Percentiles rank a stretch among this genome's conserved stretches.
phyloP scores from a whole-genome alignment of 2,329 filamentous ascomycete genomes.

The Epichloe coenophiala region DNA sequence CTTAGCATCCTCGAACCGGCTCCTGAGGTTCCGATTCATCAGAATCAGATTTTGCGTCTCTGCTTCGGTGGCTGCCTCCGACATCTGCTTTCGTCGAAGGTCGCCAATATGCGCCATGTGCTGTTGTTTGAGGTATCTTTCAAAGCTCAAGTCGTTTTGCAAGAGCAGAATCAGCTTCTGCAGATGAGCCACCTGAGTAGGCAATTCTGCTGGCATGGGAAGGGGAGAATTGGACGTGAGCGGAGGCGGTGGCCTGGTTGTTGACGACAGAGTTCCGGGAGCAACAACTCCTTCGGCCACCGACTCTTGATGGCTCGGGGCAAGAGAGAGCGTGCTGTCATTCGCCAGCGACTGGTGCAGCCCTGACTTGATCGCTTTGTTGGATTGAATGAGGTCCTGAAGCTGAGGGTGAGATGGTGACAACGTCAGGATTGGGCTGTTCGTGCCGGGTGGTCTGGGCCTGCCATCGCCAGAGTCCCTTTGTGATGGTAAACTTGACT shows the following conservation, averaged over 20 bases:
- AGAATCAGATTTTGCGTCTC: slow-evolving; percentile 73
- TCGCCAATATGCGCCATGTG: slow-evolving; percentile 73
- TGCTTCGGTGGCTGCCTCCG: slow-evolving; percentile 65
- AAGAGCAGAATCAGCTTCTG: slow-evolving; percentile 63
- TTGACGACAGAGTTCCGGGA: slow-evolving; percentile 10
- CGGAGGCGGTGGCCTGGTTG: slow-evolving; percentile 13
- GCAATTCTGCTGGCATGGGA: slow-evolving; percentile 20
- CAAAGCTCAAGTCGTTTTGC: slow-evolving; percentile 71
- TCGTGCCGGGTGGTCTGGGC: slow-evolving; percentile 25
- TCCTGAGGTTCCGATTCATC: slow-evolving; percentile 59
- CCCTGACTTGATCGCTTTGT: slow-evolving; percentile 42
- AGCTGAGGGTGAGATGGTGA: slow-evolving; percentile 41
- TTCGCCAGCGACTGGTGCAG: slow-evolving; percentile 42
- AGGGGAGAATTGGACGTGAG: slow-evolving; percentile 15
- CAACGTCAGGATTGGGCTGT: slow-evolving; percentile 47
- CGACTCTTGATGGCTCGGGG: slow-evolving; percentile 36
- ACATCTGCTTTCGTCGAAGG: slow-evolving; percentile 59
- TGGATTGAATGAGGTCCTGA: slow-evolving; percentile 47
- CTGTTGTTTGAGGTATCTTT: slow-evolving; percentile 71
- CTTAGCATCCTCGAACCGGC: slow-evolving; percentile 60
- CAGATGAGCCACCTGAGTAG: slow-evolving; percentile 38
- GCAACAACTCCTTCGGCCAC: slow-evolving; percentile 21
- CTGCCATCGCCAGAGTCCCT: slow-evolving; percentile 30
- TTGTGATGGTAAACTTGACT: slow-evolving; percentile 37
- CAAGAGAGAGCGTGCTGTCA: slow-evolving; percentile 43